These are phyloP conservation scores for Modicella reniformis DNA, from an alignment of 371 early-diverging fungal genomes.

Conservation along the genomic window DNA sequence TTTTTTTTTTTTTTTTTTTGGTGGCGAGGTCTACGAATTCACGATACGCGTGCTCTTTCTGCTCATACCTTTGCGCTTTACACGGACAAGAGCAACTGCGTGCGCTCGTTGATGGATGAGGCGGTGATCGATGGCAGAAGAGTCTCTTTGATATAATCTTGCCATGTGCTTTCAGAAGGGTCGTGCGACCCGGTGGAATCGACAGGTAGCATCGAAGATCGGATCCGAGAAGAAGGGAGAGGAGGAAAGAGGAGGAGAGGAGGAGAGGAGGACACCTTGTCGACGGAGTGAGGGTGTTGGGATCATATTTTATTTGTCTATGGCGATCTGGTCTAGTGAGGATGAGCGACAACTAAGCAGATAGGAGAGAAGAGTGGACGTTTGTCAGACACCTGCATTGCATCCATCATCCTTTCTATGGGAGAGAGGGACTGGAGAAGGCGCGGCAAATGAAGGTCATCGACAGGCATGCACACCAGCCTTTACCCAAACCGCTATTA, in stretches of 20 bases:
- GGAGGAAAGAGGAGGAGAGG: neutral
- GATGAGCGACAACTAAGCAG: no score
- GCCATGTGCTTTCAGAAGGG: constrained; percentile 65
- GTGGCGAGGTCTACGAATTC: neutral
- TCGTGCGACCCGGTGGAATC: constrained; percentile 48
- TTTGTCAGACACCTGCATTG: no score
- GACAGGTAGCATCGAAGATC: constrained; percentile 32
- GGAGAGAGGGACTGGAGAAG: no score
- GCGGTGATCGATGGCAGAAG: constrained; percentile 62
- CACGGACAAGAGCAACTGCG: constrained; percentile 67
- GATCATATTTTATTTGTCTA: no score
- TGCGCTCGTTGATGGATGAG: constrained; percentile 62
- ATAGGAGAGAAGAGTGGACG: no score
- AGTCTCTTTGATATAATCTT: constrained; percentile 64
- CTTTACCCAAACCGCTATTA: no score
- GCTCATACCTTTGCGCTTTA: constrained; percentile 65
- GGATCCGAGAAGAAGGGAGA: neutral
- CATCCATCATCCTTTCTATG: no score
- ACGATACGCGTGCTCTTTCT: neutral
- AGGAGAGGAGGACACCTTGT: constrained; percentile 5
- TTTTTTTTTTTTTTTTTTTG: neutral
- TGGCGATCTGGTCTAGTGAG: no score
- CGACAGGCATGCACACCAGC: no score
- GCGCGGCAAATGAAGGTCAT: no score
- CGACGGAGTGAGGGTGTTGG: no score